Evolutionary conservation across 352 stramenopile species (phyloP), one percentile per base, ranked within the genome.

Genomic region (Phytophthora pluvialis): DNA sequence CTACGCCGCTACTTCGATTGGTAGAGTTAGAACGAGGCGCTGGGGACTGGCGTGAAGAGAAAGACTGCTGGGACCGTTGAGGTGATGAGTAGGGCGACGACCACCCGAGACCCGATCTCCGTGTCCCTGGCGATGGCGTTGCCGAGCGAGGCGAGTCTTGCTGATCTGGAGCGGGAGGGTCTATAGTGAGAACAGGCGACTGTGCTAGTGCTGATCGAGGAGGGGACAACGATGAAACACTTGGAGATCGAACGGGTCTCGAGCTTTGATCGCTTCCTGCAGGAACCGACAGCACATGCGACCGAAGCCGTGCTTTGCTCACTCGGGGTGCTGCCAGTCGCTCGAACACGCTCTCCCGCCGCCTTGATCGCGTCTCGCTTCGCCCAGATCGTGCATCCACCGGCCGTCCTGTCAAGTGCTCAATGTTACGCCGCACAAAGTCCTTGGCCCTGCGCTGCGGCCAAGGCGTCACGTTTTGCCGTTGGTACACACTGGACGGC

Each of bases 401-500:
- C 1, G 68, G 44, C 28, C 67, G 48, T 40, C 81, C 79, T 29
- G 81, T 72, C 15, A 89, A 60, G 1, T 61, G 69, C 42, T 90
- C 79, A 52, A 84, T 80, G 29, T 91, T 91, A 12, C 80, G 60
- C 15, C 71, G 80, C 8, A 91, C 66, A 52, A 75, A 91, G 26
- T 91, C 77, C 29, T 83, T 90, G 7, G 18, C 35, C n/a, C 40
- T 63, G 28, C 44, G 67, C 36, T 62, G 32, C 4, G 60, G 69
- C 50, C 66, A 76, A 39, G 60, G 59, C 26, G 44, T 64, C 29
- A 39, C 55, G 11, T 52, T 65, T 12, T 65, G 67, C 0, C 60
- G 52, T 21, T 67, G 66, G 33, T 71, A 77, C 28, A 75, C 68
- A 49, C 70, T 79, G 11, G 61, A 79, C 8, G 60, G 68, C 6